These are phyloP conservation scores for Arachis hypogaea DNA, from an alignment of 306 rosid genomes.

Conservation along the genomic window DNA sequence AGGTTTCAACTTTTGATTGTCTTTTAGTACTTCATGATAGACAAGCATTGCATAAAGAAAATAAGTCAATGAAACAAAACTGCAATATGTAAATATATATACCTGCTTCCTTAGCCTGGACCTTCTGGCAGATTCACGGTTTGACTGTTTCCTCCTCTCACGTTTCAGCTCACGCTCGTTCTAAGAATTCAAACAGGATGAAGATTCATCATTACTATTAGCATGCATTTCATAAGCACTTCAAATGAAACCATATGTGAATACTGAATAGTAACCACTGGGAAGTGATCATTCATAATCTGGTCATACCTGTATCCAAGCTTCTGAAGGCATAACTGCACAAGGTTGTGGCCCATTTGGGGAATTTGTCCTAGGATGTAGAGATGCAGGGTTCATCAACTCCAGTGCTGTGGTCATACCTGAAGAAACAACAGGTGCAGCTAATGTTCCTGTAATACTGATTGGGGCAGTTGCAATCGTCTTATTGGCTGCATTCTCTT, in stretches of 20 bases:
- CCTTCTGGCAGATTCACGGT: conserved; percentile 97
- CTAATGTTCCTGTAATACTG: conserved; percentile 50
- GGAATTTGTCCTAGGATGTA: conserved; percentile 47
- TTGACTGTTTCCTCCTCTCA: conserved; percentile 95
- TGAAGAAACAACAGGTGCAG: conserved; percentile 61
- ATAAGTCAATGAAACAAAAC: not conserved
- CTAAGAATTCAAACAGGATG: conserved; percentile 49
- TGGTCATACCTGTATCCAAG: conserved; percentile 67
- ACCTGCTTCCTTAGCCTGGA: conserved; percentile 99
- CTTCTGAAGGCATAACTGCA: conserved; percentile 68
- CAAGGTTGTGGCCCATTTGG: conserved; percentile 48
- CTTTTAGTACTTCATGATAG: not conserved
- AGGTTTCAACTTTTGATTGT: not conserved
- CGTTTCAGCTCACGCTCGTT: conserved; percentile 87
- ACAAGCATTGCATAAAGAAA: not conserved
- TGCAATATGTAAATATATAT: not conserved
- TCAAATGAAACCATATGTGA: not conserved
- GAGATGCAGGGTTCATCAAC: conserved; percentile 58
- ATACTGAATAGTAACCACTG: conserved; percentile 9
- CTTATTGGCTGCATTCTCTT: conserved; percentile 49
- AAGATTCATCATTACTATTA: not conserved
- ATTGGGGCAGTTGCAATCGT: conserved; percentile 43
- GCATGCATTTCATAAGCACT: not conserved
- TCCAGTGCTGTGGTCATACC: conserved; percentile 67
- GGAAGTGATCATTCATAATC: not conserved